Base-by-base conservation (phyloP, 1,139 yeast species). In the Zygoascus meyerae region DNA sequence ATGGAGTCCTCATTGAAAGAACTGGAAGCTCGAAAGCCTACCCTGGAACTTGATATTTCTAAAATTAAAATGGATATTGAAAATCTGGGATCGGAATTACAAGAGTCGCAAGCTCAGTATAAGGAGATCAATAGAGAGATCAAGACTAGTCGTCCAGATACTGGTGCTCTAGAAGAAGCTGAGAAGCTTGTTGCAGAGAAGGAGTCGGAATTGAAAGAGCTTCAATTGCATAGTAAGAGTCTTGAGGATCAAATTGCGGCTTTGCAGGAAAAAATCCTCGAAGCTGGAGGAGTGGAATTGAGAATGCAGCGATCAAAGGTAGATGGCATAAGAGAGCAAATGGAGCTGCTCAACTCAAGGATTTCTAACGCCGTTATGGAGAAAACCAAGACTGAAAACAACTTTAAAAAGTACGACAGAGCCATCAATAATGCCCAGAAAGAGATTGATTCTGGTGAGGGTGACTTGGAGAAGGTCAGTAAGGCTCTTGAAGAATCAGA, bases 251-350 rank as follows among this genome's bases (percentile, higher is more conserved):
- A 75, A 48, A 84, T 90, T 39, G 71, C 73, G 11, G 71, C 58
- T 0, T 67, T 89, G 6, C 90, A 87, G 56, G 86, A 82, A 48
- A 75, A 82, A 60, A 86, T 94, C 33, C 79, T 90, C 86, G 83
- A 85, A 50, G 84, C 89, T 46, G 98, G 99, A 46, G 99, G 99
- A 54, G 83, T 86, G 10, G 82, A 82, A 53, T 72, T 92, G 54
- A 80, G 90, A 48, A 66, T 85, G 52, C 96, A 89, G 59, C 85
- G 81, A 55, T 77, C 94, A 1, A 84, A 81, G 58, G 96, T 92
- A 10, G 92, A 82, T 57, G 83, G 94, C 1, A 71, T 85, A 34
- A 72, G 73, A 42, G 87, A 85, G 56, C 77, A 79, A 57, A 75
- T 86, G 39, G 86, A 83, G 49, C 75, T 84, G 16, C 67, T 79